These are phyloP conservation scores for Perkinsus chesapeaki DNA, from an alignment of 169 alveolate genomes.

Conservation along the genomic window DNA sequence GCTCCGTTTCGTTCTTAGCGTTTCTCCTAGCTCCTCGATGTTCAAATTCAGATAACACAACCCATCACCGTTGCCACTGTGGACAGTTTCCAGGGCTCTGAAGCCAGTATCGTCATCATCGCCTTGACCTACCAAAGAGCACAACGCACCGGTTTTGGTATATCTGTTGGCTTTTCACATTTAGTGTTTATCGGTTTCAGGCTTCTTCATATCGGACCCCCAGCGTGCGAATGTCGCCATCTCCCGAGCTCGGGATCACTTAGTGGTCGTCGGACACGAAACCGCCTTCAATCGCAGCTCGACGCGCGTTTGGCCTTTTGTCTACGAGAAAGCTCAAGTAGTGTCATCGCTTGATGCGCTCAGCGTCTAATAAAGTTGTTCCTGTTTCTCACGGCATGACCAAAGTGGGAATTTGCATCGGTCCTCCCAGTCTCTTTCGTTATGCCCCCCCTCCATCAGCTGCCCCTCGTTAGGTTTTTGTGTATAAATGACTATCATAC, in stretches of 20 bases:
- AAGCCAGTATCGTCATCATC: constrained; percentile 23
- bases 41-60: constrained; percentile 1
- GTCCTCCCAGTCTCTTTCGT: too few relatives aligned
- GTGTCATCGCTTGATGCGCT: neutral
- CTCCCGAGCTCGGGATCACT: constrained; percentile 25
- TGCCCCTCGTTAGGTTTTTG: too few relatives aligned
- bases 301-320: constrained; percentile 22
- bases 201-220: constrained; percentile 16
- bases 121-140: constrained; percentile 16
- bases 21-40: constrained; percentile 14
- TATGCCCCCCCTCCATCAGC: too few relatives aligned
- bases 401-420: neutral
- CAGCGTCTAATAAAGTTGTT: neutral
- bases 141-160: neutral
- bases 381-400: neutral
- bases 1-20: constrained; percentile 14
- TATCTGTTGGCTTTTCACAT: neutral
- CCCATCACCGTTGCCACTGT: constrained; percentile 27
- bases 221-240: constrained; percentile 33
- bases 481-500: too few relatives aligned
- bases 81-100: constrained; percentile 35
- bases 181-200: neutral
- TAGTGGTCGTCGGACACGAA: constrained; percentile 31
- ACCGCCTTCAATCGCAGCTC: constrained; percentile 18
- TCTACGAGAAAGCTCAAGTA: constrained; percentile 9